Evolutionary conservation across 805 yeast genomes (phyloP), one percentile per base, ranked within the genome.

Genomic region (Starmera dryadoides): DNA sequence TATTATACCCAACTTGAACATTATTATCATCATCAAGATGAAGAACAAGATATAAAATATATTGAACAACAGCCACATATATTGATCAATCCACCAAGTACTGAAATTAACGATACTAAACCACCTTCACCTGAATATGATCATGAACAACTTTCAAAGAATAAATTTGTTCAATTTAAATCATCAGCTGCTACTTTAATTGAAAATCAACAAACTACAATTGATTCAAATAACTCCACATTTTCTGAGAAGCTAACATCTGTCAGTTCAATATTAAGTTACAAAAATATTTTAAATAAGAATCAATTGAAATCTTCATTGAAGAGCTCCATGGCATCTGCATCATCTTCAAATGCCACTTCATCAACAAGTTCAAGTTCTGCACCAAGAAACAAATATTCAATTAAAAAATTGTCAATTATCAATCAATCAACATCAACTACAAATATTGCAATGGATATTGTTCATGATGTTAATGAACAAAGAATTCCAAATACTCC

Each of bases 381-480:
- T 16, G 20, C 30, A 15, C 44, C 40, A 17, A 11, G 4, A 21
- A 22, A 30, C 33, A 38, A 42, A 33, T 47, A 44, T 36, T 44
- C 51, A 6, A 44, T 49, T 30, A 47, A 49, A 35, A 50, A 47
- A 26, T 40, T 52, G 5, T 50, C 58, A 1, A 40, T 50, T 4
- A 46, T 52, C 19, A 44, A 47, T 33, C 53, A 50, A 30, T 50
- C 55, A 11, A 41, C 47, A 3, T 47, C 55, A 6, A 41, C 52
- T 3, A 28, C 42, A 11, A 43, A 42, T 31, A 35, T 45, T 9
- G 16, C 15, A 10, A 5, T 15, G 2, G 19, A 19, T 6, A 16
- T 18, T 2, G n/a, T 4, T 10, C 25, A 12, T 17, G 6, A 11
- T n/a, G 20, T 30, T n/a, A 18, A 30, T 8, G 33, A 8, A 30